Base-by-base conservation (phyloP, 2,329 filamentous ascomycete species). In the Cercospora sojina region DNA sequence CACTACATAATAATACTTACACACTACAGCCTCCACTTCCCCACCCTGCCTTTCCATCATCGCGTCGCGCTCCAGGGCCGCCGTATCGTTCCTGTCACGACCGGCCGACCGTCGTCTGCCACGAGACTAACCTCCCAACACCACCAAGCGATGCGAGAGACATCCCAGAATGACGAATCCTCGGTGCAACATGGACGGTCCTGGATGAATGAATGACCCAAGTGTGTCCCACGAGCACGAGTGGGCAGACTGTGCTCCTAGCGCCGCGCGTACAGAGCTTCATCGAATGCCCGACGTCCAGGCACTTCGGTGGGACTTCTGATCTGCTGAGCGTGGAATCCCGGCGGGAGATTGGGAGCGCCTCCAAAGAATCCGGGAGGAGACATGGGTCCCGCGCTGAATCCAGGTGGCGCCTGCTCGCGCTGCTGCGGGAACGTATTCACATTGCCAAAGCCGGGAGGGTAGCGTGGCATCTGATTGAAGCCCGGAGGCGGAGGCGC, bases 381-480 rank as follows among this genome's bases (percentile, higher is more conserved):
- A 10, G 62, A 64, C 62, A 64, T 59, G 6, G 53, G 62, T 3
- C 62, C 62, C 3, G 29, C 35, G 13, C 32, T 59, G 55, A 64
- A 64, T 12, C 62, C 62, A 13, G 62, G 62, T 29, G 62, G 62
- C 4, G 53, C 32, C 18, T 64, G 62, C 5, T 64, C 53, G 7
- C 53, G 62, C 35, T 57, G 62, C 53, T 70, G 64, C 61, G 68
- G 71, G 71, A 77, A 78, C 38, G 75, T 73, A 59, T 71, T 73
- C 31, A 74, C 71, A 53, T 68, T 72, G 53, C 71, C 69, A 59
- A 76, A 75, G 27, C 75, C 76, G 2, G 76, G 75, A 20, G 74
- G 75, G 53, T 76, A 74, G 9, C 75, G 74, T 18, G 69, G 71
- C 68, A 76, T 73, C 59, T 71, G 70, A 38, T 73, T 72, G 70